phyloP scores from a whole-genome alignment of 108 stramenopile species.

The Fragilaria radians region DNA sequence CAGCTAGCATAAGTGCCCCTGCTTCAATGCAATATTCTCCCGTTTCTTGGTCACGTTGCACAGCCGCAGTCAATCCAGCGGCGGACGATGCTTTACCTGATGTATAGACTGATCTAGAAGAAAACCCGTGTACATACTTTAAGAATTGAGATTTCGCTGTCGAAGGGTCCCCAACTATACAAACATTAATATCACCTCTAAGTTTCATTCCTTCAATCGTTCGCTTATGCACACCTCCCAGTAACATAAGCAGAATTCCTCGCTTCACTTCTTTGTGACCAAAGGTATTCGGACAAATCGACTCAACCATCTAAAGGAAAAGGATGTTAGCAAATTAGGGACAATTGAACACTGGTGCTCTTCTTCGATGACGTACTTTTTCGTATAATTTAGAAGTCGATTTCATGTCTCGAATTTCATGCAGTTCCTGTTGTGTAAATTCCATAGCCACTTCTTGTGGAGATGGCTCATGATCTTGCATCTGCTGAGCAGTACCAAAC shows the following conservation, averaged over 20 bases:
- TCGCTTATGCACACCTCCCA: slow-evolving; percentile 96
- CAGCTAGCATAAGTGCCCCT: slow-evolving; percentile 98
- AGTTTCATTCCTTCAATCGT: slow-evolving; percentile 95
- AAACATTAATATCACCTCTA: slow-evolving; percentile 97
- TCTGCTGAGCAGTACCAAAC: slow-evolving; percentile 16
- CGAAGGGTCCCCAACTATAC: slow-evolving; percentile 97
- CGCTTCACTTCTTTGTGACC: slow-evolving; percentile 96
- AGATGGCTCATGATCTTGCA: slow-evolving; percentile 49
- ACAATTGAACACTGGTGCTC: no score
- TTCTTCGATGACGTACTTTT: slow-evolving; percentile 36
- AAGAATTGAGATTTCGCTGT: slow-evolving; percentile 98
- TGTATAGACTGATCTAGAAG: slow-evolving; percentile 91
- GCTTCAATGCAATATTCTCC: slow-evolving; percentile 99
- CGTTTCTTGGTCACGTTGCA: slow-evolving; percentile 94
- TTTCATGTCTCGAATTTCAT: slow-evolving; percentile 81
- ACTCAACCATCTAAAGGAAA: slow-evolving; percentile 55
- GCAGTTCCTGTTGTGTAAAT: slow-evolving; percentile 78
- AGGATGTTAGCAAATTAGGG: not conserved
- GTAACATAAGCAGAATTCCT: slow-evolving; percentile 91
- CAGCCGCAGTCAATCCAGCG: slow-evolving; percentile 97
- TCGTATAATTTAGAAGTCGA: slow-evolving; percentile 57
- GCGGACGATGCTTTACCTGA: slow-evolving; percentile 96
- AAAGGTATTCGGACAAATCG: slow-evolving; percentile 92
- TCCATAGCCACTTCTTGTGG: slow-evolving; percentile 78
- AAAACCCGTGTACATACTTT: slow-evolving; percentile 94